A percentile compares a stretch with the other conserved stretches of the same genome.
Conservation (phyloP, 192 early-diverging fungal species). For the Coemansia sp. region DNA sequence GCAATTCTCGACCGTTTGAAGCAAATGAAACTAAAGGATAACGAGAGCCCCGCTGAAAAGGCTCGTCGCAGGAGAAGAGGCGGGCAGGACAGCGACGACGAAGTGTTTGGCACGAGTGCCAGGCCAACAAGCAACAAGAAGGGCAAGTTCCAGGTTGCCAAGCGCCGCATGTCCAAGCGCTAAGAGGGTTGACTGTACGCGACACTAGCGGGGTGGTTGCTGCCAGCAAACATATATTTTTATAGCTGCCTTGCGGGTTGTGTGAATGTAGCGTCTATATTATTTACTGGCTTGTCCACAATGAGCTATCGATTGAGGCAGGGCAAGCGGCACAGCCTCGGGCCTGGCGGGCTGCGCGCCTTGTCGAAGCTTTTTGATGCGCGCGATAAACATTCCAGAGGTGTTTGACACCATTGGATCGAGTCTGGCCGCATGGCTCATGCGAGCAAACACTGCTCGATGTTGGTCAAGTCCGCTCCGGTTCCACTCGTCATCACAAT, state of each 20-base stretch:
- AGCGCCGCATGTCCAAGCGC: slow-evolving; percentile 22
- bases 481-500: slow-evolving; percentile 16
- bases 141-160: slow-evolving; percentile 34
- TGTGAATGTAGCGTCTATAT: too few species aligned
- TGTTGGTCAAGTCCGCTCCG: background rate
- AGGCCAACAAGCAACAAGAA: slow-evolving; percentile 11
- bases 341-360: background rate
- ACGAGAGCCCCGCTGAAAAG: slow-evolving; percentile 43
- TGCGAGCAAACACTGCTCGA: slow-evolving; percentile 8
- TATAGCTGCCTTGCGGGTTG: too few species aligned
- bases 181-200: too few species aligned
- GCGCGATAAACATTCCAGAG: slow-evolving; percentile 65
- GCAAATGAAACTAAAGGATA: slow-evolving; percentile 20
- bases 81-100: slow-evolving; percentile 6
- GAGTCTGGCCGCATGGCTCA: slow-evolving; percentile 30
- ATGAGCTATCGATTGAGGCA: background rate
- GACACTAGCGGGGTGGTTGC: too few species aligned
- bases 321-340: slow-evolving; percentile 2
- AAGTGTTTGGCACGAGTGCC: slow-evolving; percentile 10
- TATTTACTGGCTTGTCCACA: background rate
- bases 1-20: slow-evolving; percentile 38
- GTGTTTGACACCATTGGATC: slow-evolving; percentile 40
- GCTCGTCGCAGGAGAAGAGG: slow-evolving; percentile 30
- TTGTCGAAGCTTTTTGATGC: slow-evolving; percentile 63
- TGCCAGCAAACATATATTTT: too few species aligned